Base-by-base conservation (phyloP, 2,329 filamentous ascomycete species). In the Monascus ruber region DNA sequence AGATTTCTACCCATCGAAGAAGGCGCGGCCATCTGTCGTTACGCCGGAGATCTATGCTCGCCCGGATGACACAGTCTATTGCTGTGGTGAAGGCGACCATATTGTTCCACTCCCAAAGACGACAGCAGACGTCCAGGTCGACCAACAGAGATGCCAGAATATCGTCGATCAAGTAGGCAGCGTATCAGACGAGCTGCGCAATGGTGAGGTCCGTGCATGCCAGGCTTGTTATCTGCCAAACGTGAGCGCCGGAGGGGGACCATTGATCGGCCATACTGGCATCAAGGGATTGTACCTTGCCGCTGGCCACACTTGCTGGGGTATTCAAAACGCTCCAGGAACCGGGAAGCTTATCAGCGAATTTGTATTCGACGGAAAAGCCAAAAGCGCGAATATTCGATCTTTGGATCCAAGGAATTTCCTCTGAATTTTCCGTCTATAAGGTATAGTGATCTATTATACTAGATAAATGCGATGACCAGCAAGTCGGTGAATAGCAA, bases 161-260 rank as follows among this genome's bases (percentile, higher is more conserved):
- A 79, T 98, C 35, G 72, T 86, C 32, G 78, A 87, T 34, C 87
- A 94, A 47, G 79, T 93, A 33, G 64, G 65, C 8, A 66, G 63
- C 38, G 62, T 73, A 36, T 71, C 68, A 2, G 63, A 71, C 44
- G 62, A 79, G 42, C 66, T 95, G 52, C 70, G 77, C 48, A 63
- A 81, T 41, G 74, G 86, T 33, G 64, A 84, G 52, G 54, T 96
- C 39, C 78, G 80, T 40, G 75, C 77, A 4, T 77, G 79, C 49
- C 91, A 98, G 66, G 88, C 91, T 24, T 98, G 91, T 63, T 98
- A 98, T 63, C 69, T 98, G 36, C 91, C 91, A 1, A 83, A 81
- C 48, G 83, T 88, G 43, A 64, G 58, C 39, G 65, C 61, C 24
- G 62, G 59, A 38, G 76, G 79, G n/a, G 79, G 77, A 0, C 89